Evolutionary conservation across 768 basidiomycete species (phyloP).

Genomic region (Arthromyces matolae): DNA sequence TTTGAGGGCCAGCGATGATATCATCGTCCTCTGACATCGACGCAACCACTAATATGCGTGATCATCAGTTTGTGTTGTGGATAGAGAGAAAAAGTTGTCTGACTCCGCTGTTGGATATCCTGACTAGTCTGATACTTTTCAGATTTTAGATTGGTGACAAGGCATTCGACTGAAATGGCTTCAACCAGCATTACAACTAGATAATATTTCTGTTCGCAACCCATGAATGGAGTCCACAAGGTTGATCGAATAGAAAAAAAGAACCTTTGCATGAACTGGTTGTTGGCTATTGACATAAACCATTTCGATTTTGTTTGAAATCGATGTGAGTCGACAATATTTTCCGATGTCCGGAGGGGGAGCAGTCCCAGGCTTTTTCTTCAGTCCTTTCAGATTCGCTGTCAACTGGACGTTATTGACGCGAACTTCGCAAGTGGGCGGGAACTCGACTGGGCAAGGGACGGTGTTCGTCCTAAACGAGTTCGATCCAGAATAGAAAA

Average conservation of each 20-base stretch:
- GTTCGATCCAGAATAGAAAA: conserved; percentile 54
- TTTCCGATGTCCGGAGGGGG: conserved; percentile 75
- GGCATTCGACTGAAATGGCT: conserved; percentile 59
- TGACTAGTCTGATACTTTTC: conserved; percentile 61
- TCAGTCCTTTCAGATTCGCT: conserved; percentile 84
- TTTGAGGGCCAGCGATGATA: conserved; percentile 84
- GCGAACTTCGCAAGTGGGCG: conserved; percentile 86
- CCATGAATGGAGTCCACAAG: conserved; percentile 1
- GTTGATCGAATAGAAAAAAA: conserved; percentile 12
- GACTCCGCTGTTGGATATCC: conserved; percentile 69
- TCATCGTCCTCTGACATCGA: conserved; percentile 76
- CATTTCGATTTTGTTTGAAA: conserved; percentile 75
- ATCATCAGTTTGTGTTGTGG: not conserved
- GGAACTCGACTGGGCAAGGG: conserved; percentile 85
- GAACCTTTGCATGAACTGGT: conserved; percentile 68
- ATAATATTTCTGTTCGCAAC: conserved; percentile 70
- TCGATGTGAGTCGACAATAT: conserved; percentile 35
- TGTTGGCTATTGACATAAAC: conserved; percentile 88
- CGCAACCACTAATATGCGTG: conserved; percentile 53
- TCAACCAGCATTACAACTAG: conserved; percentile 84
- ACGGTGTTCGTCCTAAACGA: conserved; percentile 49
- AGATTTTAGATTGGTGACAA: conserved; percentile 68
- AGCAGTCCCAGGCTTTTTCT: conserved; percentile 93
- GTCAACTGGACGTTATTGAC: conserved; percentile 67
- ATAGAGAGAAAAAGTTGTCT: conserved; percentile 16